Conservation (phyloP, 2,329 filamentous ascomycete species). For the Aaosphaeria pasadenensis region DNA sequence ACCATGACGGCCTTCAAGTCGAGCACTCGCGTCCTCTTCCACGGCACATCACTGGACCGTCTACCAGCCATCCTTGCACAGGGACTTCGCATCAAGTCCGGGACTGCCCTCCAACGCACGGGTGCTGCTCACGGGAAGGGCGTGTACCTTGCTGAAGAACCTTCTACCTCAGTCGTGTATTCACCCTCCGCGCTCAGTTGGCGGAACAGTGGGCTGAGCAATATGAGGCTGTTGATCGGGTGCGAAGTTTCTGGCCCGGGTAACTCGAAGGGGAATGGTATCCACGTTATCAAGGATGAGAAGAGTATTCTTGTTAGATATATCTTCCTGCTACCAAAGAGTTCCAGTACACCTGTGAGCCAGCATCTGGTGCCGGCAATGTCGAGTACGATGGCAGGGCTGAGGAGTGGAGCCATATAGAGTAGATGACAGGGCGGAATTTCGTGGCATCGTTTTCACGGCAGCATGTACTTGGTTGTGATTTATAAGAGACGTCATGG, state of each 20-base stretch:
- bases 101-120: conserved; percentile 26
- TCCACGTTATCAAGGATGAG: conserved; percentile 26
- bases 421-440: background rate
- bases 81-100: conserved; percentile 22
- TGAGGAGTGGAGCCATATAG: conserved; percentile 16
- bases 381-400: conserved; percentile 12
- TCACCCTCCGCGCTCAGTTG: conserved; percentile 17
- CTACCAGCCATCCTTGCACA: conserved; percentile 29
- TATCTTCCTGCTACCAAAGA: conserved; percentile 21
- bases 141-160: conserved; percentile 32
- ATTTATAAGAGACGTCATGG: background rate
- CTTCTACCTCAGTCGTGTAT: conserved; percentile 21
- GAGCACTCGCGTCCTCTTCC: conserved; percentile 26
- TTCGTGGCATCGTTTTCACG: too few relatives aligned
- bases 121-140: conserved; percentile 31
- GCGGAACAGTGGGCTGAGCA: conserved; percentile 21
- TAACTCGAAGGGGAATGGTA: conserved; percentile 12
- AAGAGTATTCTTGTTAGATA: conserved; percentile 32
- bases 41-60: conserved; percentile 31
- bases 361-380: conserved; percentile 15
- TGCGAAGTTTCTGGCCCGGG: conserved; percentile 24
- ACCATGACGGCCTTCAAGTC: conserved; percentile 7
- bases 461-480: too few relatives aligned
- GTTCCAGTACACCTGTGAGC: conserved; percentile 11
- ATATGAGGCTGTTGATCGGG: conserved; percentile 26